Percentiles rank a stretch among this genome's conserved stretches.
Evolutionary conservation across 2,329 filamentous ascomycete genomes (phyloP).

Genomic region (Fusarium nisikadoi): DNA sequence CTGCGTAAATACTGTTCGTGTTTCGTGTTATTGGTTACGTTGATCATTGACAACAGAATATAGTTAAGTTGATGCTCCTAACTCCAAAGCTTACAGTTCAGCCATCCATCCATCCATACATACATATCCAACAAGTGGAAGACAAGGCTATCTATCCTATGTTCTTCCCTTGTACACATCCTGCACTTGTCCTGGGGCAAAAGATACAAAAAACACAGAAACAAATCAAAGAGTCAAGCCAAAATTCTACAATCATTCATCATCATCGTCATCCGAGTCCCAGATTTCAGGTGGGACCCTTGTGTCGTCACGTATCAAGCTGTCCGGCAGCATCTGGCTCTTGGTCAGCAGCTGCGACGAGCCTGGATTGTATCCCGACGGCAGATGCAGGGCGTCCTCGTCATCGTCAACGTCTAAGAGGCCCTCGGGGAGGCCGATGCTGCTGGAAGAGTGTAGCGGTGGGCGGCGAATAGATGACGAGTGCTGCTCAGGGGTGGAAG

Average conservation of each 20-base stretch:
- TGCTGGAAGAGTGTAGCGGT: constrained; percentile 40
- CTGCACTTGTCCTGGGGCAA: neutral
- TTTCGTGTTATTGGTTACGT: neutral
- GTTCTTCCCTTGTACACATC: neutral
- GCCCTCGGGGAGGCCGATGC: constrained; percentile 38
- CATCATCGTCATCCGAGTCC: constrained; percentile 52
- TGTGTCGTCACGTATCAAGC: constrained; percentile 52
- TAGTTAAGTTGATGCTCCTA: neutral
- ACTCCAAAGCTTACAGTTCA: constrained; percentile 18
- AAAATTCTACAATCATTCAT: constrained; percentile 31
- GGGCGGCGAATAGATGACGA: constrained; percentile 22
- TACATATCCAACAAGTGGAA: constrained; percentile 3
- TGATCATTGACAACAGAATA: neutral
- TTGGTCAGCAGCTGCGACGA: constrained; percentile 61
- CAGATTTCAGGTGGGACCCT: constrained; percentile 49
- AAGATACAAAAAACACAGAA: neutral
- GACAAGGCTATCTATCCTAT: neutral
- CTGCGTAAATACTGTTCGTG: neutral
- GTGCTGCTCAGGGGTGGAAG: constrained; percentile 47
- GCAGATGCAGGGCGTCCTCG: constrained; percentile 38
- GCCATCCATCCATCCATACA: neutral
- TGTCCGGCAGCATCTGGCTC: constrained; percentile 65
- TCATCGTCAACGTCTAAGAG: constrained; percentile 41
- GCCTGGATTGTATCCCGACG: constrained; percentile 19
- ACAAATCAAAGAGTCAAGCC: neutral